A percentile compares a stretch with the other conserved stretches of the same genome.
Conservation (phyloP, 192 early-diverging fungal genomes). For the Entrophospora sp. region DNA sequence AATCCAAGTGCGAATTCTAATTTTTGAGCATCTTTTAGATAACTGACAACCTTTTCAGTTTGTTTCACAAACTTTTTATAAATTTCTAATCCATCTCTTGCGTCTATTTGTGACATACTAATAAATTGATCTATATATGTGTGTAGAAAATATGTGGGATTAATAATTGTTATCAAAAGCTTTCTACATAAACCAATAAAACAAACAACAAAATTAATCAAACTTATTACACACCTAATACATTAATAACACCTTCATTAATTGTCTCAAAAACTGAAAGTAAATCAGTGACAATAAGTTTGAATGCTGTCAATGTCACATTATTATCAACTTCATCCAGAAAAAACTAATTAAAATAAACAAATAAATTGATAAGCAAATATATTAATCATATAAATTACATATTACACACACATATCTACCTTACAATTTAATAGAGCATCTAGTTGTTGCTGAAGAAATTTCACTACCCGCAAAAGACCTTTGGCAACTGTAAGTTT, state of each 20-base stretch:
- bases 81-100: slow-evolving; percentile 52
- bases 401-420: too few species aligned
- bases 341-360: slow-evolving; percentile 51
- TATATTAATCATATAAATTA: background rate
- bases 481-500: slow-evolving; percentile 48
- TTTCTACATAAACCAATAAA: too few species aligned
- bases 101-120: slow-evolving; percentile 60
- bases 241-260: slow-evolving; percentile 72
- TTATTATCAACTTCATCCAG: slow-evolving; percentile 63
- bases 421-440: slow-evolving; percentile 65
- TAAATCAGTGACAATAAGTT: slow-evolving; percentile 63
- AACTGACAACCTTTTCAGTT: slow-evolving; percentile 55
- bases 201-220: too few species aligned
- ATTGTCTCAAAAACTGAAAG: slow-evolving; percentile 61
- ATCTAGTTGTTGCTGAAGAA: slow-evolving; percentile 60
- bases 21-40: slow-evolving; percentile 57
- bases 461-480: slow-evolving; percentile 49
- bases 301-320: slow-evolving; percentile 62
- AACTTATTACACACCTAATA: too few species aligned
- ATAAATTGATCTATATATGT: slow-evolving; percentile 56
- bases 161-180: too few species aligned
- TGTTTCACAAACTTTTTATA: slow-evolving; percentile 74
- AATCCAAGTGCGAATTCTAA: slow-evolving; percentile 47
- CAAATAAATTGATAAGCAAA: background rate
- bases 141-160: too few species aligned